A percentile compares a stretch with the other conserved stretches of the same genome.
Evolutionary conservation across 257 asterid genomes (phyloP).

Genomic region (Misopates orontium): DNA sequence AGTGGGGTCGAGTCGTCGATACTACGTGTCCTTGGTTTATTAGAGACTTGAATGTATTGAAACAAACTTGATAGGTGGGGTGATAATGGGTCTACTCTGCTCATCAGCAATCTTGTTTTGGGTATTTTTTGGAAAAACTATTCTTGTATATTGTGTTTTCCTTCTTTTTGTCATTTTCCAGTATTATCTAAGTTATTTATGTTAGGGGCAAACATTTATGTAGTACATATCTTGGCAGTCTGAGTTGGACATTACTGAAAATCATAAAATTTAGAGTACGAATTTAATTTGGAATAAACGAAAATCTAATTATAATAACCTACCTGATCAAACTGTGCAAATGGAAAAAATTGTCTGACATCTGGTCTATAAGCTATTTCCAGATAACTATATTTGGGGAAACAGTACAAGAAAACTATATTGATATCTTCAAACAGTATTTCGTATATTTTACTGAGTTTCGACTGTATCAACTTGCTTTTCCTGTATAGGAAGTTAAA

Average conservation of each 20-base stretch:
- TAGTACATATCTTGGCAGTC: not conserved
- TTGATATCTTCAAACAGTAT: conserved; percentile 1
- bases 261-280: not conserved
- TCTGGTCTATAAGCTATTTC: not conserved
- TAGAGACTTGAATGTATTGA: not conserved
- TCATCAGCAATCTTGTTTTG: not conserved
- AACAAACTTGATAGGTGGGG: not conserved
- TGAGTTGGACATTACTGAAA: not conserved
- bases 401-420: too few species aligned
- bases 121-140: not conserved
- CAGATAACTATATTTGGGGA: not conserved
- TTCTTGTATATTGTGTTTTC: not conserved
- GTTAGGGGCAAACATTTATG: not conserved
- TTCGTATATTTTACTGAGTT: not conserved
- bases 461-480: not conserved
- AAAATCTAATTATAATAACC: not conserved
- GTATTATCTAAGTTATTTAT: not conserved
- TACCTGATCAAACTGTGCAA: not conserved
- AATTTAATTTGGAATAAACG: not conserved
- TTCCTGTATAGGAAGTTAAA: not conserved
- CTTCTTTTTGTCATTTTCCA: not conserved
- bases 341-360: not conserved
- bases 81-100: not conserved
- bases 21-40: not conserved
- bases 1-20: not conserved